A percentile compares a stretch with the other conserved stretches of the same genome.
Conservation (phyloP, 805 yeast species). For the Nakazawaea molendinolei region DNA sequence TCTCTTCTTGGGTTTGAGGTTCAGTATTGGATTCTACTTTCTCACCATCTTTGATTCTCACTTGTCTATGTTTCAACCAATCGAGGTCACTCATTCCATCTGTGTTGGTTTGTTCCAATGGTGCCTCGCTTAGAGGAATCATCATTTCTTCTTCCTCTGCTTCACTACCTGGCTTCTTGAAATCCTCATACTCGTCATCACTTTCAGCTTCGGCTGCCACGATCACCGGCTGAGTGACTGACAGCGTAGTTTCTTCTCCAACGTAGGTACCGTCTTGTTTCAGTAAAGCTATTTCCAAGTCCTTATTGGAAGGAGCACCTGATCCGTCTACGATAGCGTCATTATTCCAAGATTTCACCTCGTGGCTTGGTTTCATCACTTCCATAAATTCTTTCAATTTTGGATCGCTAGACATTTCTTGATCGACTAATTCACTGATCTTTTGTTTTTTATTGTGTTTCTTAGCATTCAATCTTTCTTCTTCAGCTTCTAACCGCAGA, state of each 20-base stretch:
- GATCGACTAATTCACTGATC: slow-evolving; percentile 34
- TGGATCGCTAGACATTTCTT: slow-evolving; percentile 57
- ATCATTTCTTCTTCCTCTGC: slow-evolving; percentile 48
- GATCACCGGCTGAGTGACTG: slow-evolving; percentile 14
- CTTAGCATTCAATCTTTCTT: slow-evolving; percentile 34
- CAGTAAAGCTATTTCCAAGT: slow-evolving; percentile 35
- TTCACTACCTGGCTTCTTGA: slow-evolving; percentile 26
- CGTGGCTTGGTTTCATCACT: slow-evolving; percentile 71
- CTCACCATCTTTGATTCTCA: slow-evolving; percentile 54
- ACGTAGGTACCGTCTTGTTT: slow-evolving; percentile 13
- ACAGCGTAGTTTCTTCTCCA: background rate
- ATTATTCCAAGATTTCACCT: slow-evolving; percentile 70
- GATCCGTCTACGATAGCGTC: slow-evolving; percentile 43
- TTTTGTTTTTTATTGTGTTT: slow-evolving; percentile 33
- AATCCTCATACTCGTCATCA: slow-evolving; percentile 49
- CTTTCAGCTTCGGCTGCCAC: slow-evolving; percentile 33
- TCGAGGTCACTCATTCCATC: slow-evolving; percentile 68
- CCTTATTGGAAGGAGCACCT: slow-evolving; percentile 39
- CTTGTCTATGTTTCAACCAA: slow-evolving; percentile 76
- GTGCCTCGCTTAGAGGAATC: slow-evolving; percentile 19
- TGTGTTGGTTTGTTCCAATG: slow-evolving; percentile 12
- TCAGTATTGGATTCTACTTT: slow-evolving; percentile 16
- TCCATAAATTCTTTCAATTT: slow-evolving; percentile 75
- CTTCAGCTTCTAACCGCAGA: slow-evolving; percentile 39
- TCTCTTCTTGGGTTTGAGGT: slow-evolving; percentile 7